Conservation (phyloP, 2,329 filamentous ascomycete species). For the Colletotrichum kahawae region DNA sequence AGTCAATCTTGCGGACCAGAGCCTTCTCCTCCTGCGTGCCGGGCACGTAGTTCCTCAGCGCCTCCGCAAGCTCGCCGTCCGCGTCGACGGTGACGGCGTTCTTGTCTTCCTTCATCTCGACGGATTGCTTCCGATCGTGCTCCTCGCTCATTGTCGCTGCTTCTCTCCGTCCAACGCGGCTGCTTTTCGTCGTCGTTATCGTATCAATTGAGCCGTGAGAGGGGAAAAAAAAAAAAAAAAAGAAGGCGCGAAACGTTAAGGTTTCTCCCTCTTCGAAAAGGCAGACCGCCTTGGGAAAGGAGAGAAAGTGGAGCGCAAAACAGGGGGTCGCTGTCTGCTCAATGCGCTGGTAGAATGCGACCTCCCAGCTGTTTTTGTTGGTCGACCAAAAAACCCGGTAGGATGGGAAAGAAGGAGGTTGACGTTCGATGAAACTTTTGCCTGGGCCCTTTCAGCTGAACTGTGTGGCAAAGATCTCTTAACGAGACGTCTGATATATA, state of each 20-base stretch:
- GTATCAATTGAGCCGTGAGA: background rate
- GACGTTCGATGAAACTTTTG: background rate
- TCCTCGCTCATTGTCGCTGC: background rate
- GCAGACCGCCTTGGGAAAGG: background rate
- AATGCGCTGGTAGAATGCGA: background rate
- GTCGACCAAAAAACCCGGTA: background rate
- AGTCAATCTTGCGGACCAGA: conserved; percentile 24
- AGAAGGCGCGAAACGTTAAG: background rate
- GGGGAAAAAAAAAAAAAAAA: background rate
- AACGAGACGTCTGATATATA: background rate
- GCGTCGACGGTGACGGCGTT: background rate
- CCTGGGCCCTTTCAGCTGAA: background rate
- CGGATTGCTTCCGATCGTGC: conserved; percentile 11
- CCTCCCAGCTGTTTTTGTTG: background rate
- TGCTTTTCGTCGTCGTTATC: background rate
- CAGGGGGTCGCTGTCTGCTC: background rate
- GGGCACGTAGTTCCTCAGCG: conserved; percentile 31
- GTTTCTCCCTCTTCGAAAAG: background rate
- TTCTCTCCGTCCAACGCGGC: background rate
- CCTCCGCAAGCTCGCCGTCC: conserved; percentile 28
- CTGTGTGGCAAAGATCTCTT: background rate
- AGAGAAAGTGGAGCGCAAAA: background rate
- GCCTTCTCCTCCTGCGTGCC: conserved; percentile 26
- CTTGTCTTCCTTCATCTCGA: conserved; percentile 24
- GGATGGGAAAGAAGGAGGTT: background rate